A percentile compares a stretch with the other conserved stretches of the same genome.
Conservation (phyloP, 2,329 filamentous ascomycete species). For the Fusarium setosum region DNA sequence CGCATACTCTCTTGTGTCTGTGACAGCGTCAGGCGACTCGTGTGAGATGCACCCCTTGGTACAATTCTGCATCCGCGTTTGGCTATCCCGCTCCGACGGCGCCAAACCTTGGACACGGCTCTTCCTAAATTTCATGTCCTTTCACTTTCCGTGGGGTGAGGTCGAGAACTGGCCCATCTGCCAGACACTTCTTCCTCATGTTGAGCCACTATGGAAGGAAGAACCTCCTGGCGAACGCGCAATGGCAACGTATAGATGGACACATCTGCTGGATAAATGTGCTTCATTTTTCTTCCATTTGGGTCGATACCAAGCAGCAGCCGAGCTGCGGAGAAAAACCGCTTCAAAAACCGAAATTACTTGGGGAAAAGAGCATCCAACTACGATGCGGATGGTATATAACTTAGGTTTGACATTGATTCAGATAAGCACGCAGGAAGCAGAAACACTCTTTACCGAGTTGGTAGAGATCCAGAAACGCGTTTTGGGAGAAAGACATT, state of each 20-base stretch:
- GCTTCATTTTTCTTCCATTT: background rate
- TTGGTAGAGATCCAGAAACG: background rate
- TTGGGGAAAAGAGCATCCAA: background rate
- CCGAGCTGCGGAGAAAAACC: background rate
- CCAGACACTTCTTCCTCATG: constrained; percentile 5
- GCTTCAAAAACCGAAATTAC: too few relatives aligned
- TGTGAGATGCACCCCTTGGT: constrained; percentile 15
- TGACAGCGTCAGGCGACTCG: background rate
- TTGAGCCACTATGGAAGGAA: background rate
- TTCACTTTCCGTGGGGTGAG: background rate
- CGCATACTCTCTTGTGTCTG: constrained; percentile 10
- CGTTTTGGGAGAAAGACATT: background rate
- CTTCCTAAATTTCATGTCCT: background rate
- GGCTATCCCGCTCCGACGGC: background rate
- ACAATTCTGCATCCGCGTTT: background rate
- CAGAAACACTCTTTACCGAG: too few relatives aligned
- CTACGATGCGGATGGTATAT: background rate
- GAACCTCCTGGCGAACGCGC: background rate
- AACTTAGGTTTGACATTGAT: background rate
- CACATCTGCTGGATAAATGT: background rate
- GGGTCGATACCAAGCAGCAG: background rate
- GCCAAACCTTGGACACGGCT: background rate
- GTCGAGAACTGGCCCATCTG: constrained; percentile 9
- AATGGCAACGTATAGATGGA: background rate
- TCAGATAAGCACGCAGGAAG: background rate